Conservation (phyloP, 352 stramenopile species). For the Globisporangium mamillatum region DNA sequence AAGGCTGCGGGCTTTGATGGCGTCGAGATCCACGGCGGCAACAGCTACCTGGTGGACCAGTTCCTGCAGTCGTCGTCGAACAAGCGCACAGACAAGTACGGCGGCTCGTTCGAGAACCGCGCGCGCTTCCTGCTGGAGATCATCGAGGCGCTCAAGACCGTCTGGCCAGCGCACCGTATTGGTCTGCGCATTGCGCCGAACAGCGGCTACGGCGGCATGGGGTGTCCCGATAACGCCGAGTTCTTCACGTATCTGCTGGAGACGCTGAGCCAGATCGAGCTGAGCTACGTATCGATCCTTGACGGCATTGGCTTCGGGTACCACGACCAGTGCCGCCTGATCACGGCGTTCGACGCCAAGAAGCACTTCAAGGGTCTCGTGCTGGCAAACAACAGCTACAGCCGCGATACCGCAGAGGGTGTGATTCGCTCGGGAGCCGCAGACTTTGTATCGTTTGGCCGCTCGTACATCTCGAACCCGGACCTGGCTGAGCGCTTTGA, state of each 20-base stretch:
- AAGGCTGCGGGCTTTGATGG: conserved; percentile 50
- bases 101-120: no score
- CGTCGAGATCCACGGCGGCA: conserved; percentile 79
- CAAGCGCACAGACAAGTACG: neutral
- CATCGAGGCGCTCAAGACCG: neutral
- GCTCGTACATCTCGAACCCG: neutral
- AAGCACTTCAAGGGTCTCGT: neutral
- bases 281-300: neutral
- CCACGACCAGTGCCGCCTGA: neutral
- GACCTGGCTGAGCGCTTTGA: neutral
- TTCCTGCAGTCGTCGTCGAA: conserved; percentile 47
- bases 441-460: neutral
- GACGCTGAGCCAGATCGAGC: neutral
- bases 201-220: neutral
- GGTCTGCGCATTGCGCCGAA: neutral
- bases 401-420: neutral
- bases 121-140: neutral
- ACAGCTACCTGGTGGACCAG: conserved; percentile 89
- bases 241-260: neutral
- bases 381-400: neutral
- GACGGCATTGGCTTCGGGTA: neutral
- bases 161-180: neutral
- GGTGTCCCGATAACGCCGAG: neutral
- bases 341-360: neutral
- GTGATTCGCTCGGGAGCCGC: neutral